Evolutionary conservation across 106 monocot species (phyloP).

Genomic region (Hemerocallis citrina): DNA sequence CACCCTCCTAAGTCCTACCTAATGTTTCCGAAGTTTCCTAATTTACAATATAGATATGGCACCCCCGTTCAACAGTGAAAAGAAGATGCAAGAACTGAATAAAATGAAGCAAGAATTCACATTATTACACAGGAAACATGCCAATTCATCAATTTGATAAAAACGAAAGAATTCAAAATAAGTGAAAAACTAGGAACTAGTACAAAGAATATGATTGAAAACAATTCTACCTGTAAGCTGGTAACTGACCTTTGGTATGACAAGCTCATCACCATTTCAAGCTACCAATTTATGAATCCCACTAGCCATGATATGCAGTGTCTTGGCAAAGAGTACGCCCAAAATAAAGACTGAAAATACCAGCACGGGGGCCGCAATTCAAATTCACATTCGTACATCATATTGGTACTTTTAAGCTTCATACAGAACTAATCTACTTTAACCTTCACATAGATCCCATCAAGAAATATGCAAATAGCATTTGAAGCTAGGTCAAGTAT

Average conservation of each 20-base stretch:
- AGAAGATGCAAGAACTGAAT: too few relatives aligned
- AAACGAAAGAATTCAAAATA: background rate
- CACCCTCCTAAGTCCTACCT: too few relatives aligned
- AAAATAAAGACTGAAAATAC: background rate
- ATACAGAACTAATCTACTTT: too few relatives aligned
- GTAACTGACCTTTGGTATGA: background rate
- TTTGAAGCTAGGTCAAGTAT: background rate
- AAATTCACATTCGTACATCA: background rate
- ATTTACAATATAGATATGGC: too few relatives aligned
- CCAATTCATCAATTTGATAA: background rate
- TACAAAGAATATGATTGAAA: background rate
- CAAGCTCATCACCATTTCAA: background rate
- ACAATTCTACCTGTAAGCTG: background rate
- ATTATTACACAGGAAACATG: background rate
- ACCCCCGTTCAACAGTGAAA: too few relatives aligned
- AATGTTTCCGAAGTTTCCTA: too few relatives aligned
- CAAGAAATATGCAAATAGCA: background rate
- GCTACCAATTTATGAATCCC: background rate
- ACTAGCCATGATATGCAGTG: background rate
- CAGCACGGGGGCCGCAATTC: background rate
- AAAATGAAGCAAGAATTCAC: background rate
- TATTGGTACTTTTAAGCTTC: too few relatives aligned
- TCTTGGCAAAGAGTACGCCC: background rate
- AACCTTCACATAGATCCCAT: too few relatives aligned
- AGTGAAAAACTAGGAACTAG: background rate